A percentile compares a stretch with the other conserved stretches of the same genome.
Evolutionary conservation across 148 eudicot genomes (phyloP).

Genomic region (Dianthus caryophyllus): DNA sequence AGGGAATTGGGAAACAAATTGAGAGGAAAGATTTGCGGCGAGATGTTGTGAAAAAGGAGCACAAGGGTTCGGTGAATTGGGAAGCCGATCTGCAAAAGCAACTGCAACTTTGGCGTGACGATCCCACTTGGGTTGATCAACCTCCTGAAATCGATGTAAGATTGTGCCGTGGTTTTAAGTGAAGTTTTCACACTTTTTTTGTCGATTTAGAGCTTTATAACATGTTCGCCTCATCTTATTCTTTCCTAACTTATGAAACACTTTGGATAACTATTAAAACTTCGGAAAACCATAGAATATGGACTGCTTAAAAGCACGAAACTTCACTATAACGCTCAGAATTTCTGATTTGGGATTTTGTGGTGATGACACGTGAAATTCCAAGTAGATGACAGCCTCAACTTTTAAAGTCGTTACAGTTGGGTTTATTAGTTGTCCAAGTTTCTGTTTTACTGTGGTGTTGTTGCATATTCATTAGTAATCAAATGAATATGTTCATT

Average conservation of each 20-base stretch:
- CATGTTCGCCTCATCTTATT: too few species aligned
- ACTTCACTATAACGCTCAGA: too few species aligned
- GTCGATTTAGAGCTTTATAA: too few species aligned
- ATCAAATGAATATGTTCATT: too few species aligned
- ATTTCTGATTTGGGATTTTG: not conserved
- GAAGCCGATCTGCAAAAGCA: constrained; percentile 64
- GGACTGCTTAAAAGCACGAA: too few species aligned
- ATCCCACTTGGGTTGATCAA: constrained; percentile 68
- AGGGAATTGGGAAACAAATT: constrained; percentile 23
- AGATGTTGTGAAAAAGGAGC: constrained; percentile 28
- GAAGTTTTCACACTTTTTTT: not conserved
- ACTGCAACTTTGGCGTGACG: constrained; percentile 73
- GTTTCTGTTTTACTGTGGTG: not conserved
- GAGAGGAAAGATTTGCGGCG: constrained; percentile 21
- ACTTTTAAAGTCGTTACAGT: not conserved
- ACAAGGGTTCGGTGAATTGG: constrained; percentile 31
- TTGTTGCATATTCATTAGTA: not conserved
- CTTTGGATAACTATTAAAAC: too few species aligned
- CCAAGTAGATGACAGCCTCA: not conserved
- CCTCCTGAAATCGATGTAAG: constrained; percentile 66
- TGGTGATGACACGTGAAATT: not conserved
- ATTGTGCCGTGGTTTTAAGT: not conserved
- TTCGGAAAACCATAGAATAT: too few species aligned
- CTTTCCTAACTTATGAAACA: too few species aligned
- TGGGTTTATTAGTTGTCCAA: not conserved